A percentile compares a stretch with the other conserved stretches of the same genome.
These are phyloP conservation scores for Pichia inconspicua DNA, from an alignment of 1,139 yeast genomes.

Conservation along the genomic window DNA sequence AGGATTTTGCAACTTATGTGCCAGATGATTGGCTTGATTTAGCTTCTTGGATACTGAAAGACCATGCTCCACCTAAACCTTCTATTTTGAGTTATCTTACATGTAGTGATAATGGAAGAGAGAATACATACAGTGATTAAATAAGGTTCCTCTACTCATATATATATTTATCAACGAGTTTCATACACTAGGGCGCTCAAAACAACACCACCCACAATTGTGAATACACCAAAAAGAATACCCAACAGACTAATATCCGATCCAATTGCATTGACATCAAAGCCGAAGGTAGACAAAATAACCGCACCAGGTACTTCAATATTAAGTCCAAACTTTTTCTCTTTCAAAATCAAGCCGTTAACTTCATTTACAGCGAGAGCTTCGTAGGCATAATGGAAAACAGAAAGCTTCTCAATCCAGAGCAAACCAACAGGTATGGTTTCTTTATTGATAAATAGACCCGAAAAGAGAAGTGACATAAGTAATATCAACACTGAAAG, in stretches of 20 bases:
- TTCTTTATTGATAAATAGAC: slow-evolving; percentile 78
- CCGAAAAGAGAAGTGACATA: slow-evolving; percentile 85
- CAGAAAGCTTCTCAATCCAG: slow-evolving; percentile 78
- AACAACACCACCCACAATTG: slow-evolving; percentile 64
- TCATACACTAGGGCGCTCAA: slow-evolving; percentile 71
- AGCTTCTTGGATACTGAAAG: slow-evolving; percentile 5
- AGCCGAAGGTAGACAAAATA: slow-evolving; percentile 89
- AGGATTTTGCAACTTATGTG: background rate
- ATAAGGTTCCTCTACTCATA: background rate
- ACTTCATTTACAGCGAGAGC: slow-evolving; percentile 90
- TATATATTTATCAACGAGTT: slow-evolving; percentile 37
- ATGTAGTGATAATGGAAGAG: slow-evolving; percentile 1
- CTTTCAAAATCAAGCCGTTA: slow-evolving; percentile 74
- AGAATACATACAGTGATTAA: background rate
- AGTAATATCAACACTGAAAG: slow-evolving; percentile 76
- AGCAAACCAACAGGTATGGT: slow-evolving; percentile 63
- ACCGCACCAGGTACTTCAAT: slow-evolving; percentile 99
- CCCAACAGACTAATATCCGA: slow-evolving; percentile 51
- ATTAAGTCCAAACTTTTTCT: slow-evolving; percentile 83
- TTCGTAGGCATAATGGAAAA: slow-evolving; percentile 94
- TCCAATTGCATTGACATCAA: slow-evolving; percentile 69
- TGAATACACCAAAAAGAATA: slow-evolving; percentile 34
- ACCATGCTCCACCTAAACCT: slow-evolving; percentile 9
- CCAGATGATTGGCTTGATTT: slow-evolving; percentile 3
- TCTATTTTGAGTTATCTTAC: slow-evolving; percentile 6